phyloP scores from a whole-genome alignment of 768 basidiomycete genomes.

The Cystobasidium tubakii region DNA sequence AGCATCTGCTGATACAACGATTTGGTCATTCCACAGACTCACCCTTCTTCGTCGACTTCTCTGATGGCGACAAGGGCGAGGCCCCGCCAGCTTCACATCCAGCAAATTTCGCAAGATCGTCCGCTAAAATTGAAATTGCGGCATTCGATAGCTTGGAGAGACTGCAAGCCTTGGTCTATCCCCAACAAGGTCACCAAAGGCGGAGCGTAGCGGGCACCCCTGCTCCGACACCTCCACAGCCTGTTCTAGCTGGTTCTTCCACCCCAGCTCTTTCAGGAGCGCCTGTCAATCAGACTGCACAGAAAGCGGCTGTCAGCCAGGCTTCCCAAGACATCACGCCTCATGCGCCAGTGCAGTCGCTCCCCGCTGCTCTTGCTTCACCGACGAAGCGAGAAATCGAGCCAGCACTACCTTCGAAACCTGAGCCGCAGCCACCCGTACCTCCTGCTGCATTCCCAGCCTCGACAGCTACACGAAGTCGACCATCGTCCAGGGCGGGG shows the following conservation, averaged over 20 bases:
- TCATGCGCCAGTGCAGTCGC: neutral
- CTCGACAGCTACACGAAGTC: slow-evolving; percentile 16
- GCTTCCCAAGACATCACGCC: neutral
- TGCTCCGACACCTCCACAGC: neutral
- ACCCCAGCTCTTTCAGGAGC: neutral
- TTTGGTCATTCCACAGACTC: no score
- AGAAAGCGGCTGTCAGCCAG: neutral
- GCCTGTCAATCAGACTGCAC: neutral
- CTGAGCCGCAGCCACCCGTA: neutral
- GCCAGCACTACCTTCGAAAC: neutral
- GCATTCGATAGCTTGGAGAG: slow-evolving; percentile 29
- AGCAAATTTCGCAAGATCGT: slow-evolving; percentile 43
- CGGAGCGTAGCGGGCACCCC: neutral
- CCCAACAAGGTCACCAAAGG: slow-evolving; percentile 1
- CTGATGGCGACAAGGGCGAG: slow-evolving; percentile 48
- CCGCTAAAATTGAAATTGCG: slow-evolving; percentile 35
- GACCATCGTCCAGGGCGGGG: slow-evolving; percentile 22
- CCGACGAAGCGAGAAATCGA: neutral
- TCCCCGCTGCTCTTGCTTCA: neutral
- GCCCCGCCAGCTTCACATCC: slow-evolving; percentile 45
- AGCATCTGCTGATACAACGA: no score
- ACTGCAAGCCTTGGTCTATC: slow-evolving; percentile 17
- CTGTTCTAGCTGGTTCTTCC: neutral
- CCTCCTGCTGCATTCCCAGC: slow-evolving; percentile 7
- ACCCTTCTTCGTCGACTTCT: slow-evolving; percentile 76